phyloP scores from a whole-genome alignment of 257 asterid species.

The Scutellaria baicalensis region DNA sequence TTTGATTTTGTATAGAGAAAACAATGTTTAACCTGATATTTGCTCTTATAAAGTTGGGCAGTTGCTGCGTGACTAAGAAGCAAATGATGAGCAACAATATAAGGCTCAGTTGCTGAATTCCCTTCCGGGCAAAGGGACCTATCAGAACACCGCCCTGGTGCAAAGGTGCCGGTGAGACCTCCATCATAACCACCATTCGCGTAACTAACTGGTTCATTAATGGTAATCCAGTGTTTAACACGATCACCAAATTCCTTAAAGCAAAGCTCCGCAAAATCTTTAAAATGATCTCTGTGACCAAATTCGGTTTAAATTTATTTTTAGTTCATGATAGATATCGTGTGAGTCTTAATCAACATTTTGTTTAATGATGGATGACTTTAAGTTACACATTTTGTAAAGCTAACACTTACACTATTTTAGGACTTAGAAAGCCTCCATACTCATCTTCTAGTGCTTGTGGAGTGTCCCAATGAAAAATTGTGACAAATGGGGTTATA shows the following conservation, averaged over 20 bases:
- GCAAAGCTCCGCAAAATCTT: constrained; percentile 40
- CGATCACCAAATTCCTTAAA: constrained; percentile 60
- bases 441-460: constrained; percentile 70
- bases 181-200: constrained; percentile 41
- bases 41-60: constrained; percentile 30
- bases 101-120: constrained; percentile 54
- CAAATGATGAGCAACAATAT: constrained; percentile 42
- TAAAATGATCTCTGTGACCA: constrained; percentile 40
- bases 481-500: constrained; percentile 47
- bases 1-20: not conserved
- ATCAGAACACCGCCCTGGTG: constrained; percentile 55
- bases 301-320: not conserved
- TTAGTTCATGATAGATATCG: too few species aligned
- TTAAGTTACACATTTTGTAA: not conserved
- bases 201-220: constrained; percentile 40
- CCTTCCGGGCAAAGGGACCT: constrained; percentile 39
- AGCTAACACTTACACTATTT: constrained; percentile 46
- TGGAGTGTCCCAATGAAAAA: constrained; percentile 75
- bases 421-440: constrained; percentile 45
- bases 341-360: not conserved
- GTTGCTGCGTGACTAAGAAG: constrained; percentile 46
- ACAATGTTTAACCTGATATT: constrained; percentile 32
- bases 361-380: not conserved
- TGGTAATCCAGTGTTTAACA: constrained; percentile 50
- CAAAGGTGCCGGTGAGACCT: constrained; percentile 13